These are phyloP conservation scores for Puccinia hordei DNA, from an alignment of 1,284 basidiomycete species.

Conservation along the genomic window DNA sequence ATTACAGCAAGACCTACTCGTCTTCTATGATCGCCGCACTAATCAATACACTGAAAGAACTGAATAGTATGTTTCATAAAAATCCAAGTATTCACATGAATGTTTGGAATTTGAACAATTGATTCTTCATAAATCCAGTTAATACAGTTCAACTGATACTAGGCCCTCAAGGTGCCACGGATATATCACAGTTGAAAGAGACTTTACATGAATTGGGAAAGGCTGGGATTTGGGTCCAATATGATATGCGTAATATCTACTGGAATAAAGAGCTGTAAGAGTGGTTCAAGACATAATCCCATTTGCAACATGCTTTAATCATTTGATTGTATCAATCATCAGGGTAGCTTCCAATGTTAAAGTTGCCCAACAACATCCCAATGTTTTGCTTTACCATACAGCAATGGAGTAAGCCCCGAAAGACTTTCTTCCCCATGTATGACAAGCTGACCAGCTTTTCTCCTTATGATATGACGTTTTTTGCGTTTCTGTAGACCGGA, in stretches of 20 bases:
- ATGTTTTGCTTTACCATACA: slow-evolving; percentile 42
- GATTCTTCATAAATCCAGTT: slow-evolving; percentile 1
- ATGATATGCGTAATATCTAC: slow-evolving; percentile 33
- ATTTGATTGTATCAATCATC: slow-evolving; percentile 4
- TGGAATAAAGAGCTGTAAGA: slow-evolving; percentile 34
- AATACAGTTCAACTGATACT: slow-evolving; percentile 37
- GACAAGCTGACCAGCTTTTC: background rate
- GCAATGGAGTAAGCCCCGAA: slow-evolving; percentile 31
- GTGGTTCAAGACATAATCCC: background rate
- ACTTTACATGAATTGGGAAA: background rate
- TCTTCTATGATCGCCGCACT: background rate
- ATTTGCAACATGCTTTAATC: background rate
- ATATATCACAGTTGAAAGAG: background rate
- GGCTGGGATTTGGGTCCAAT: slow-evolving; percentile 40
- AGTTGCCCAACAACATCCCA: slow-evolving; percentile 9
- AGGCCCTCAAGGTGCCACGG: slow-evolving; percentile 16
- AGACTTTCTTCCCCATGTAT: background rate
- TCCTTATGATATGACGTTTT: background rate
- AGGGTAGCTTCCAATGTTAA: slow-evolving; percentile 8
- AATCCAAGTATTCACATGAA: background rate
- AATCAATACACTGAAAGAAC: background rate
- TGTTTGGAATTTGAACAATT: background rate
- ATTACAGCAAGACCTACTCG: slow-evolving; percentile 15
- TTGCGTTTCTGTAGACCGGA: slow-evolving; percentile 14
- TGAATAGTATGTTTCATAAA: background rate